phyloP scores from a whole-genome alignment of 2,329 filamentous ascomycete genomes.

The Clathrospora elynae region DNA sequence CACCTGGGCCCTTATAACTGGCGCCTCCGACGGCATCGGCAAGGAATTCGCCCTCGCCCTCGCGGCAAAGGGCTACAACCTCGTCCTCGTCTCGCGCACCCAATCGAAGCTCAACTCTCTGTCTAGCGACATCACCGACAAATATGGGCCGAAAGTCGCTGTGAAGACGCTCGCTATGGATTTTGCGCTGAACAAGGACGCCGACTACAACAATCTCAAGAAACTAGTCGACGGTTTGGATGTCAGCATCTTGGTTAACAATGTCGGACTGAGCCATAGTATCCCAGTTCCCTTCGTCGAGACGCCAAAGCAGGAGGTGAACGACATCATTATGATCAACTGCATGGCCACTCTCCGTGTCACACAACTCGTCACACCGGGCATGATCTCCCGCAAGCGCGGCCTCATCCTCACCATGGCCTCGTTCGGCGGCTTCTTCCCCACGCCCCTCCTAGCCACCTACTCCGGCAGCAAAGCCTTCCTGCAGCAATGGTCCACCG shows the following conservation, averaged over 20 bases:
- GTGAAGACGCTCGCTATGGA: slow-evolving; percentile 89
- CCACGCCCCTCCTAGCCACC: slow-evolving; percentile 89
- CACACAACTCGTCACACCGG: slow-evolving; percentile 82
- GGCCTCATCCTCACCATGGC: slow-evolving; percentile 97
- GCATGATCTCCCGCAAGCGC: slow-evolving; percentile 80
- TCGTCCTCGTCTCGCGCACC: slow-evolving; percentile 95
- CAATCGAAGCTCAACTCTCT: slow-evolving; percentile 83
- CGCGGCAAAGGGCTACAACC: slow-evolving; percentile 88
- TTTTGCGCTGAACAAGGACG: slow-evolving; percentile 77
- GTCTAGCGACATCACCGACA: slow-evolving; percentile 72
- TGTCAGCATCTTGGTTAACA: slow-evolving; percentile 89
- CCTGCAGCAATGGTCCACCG: slow-evolving; percentile 92
- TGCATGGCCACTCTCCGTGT: slow-evolving; percentile 87
- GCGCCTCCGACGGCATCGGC: slow-evolving; percentile 93
- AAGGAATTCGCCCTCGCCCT: slow-evolving; percentile 95
- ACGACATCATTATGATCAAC: slow-evolving; percentile 93
- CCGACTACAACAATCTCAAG: slow-evolving; percentile 77
- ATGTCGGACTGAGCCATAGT: slow-evolving; percentile 91
- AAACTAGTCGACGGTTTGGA: slow-evolving; percentile 74
- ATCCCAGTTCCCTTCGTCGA: slow-evolving; percentile 89
- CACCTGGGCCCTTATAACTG: slow-evolving; percentile 92
- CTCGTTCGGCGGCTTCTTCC: slow-evolving; percentile 90
- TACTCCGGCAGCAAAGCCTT: slow-evolving; percentile 99
- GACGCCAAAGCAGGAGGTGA: slow-evolving; percentile 78
- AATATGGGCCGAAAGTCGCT: slow-evolving; percentile 67